Conservation (phyloP, 768 basidiomycete genomes). For the Phanerodontia chrysosporium region DNA sequence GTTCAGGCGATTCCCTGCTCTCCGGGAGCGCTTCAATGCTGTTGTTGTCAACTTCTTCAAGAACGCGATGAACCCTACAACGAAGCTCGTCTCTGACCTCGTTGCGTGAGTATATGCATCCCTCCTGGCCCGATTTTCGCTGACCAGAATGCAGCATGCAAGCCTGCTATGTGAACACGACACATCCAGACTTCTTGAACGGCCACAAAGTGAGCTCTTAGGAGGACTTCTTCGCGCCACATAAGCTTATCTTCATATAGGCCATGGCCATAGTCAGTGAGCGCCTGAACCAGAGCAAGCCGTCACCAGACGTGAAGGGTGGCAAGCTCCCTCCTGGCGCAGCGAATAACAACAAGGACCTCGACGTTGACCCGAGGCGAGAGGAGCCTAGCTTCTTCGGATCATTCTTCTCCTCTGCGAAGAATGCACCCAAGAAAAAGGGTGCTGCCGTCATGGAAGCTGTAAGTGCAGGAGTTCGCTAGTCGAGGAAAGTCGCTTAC, state of each 20-base stretch:
- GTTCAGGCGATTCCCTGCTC: constrained; percentile 95
- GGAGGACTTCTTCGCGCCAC: neutral
- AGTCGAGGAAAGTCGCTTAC: neutral
- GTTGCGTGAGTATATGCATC: constrained; percentile 60
- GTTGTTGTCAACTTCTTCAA: constrained; percentile 98
- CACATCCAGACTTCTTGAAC: constrained; percentile 96
- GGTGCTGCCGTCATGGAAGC: constrained; percentile 54
- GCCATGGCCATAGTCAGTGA: constrained; percentile 88
- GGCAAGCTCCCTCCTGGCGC: constrained; percentile 56
- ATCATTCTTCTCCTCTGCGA: constrained; percentile 82
- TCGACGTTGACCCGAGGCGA: constrained; percentile 86
- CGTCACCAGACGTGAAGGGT: constrained; percentile 71
- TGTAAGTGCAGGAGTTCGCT: constrained; percentile 27
- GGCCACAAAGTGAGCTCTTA: constrained; percentile 69
- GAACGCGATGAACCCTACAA: constrained; percentile 87
- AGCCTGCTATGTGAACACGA: constrained; percentile 98
- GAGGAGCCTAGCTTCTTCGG: constrained; percentile 93
- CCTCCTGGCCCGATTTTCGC: neutral
- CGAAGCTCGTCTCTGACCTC: constrained; percentile 90
- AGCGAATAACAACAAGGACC: constrained; percentile 90
- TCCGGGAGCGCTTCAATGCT: constrained; percentile 92
- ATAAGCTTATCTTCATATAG: constrained; percentile 29
- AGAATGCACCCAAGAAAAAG: constrained; percentile 58
- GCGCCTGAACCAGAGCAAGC: constrained; percentile 77
- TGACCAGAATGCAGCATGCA: constrained; percentile 68